Conservation (phyloP, 2,329 filamentous ascomycete species). For the Pseudocercospora crystallina region DNA sequence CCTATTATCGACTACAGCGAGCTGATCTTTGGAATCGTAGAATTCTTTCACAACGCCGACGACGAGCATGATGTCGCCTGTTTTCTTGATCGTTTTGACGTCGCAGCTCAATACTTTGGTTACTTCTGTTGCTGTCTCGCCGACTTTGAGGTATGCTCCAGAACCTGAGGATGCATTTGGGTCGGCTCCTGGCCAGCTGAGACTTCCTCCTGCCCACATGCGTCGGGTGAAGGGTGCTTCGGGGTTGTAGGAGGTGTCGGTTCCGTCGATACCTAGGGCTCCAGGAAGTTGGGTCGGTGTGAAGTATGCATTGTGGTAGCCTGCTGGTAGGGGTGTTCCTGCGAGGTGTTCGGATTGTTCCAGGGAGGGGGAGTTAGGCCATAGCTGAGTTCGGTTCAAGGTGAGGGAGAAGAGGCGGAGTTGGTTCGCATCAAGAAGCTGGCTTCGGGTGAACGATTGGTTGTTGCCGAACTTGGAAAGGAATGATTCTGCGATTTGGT, state of each 20-base stretch:
- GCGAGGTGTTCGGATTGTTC: conserved; percentile 5
- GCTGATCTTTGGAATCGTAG: conserved; percentile 8
- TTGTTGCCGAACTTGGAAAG: conserved; percentile 13
- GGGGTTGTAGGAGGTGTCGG: conserved; percentile 20
- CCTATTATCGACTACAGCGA: conserved; percentile 10
- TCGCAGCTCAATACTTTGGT: conserved; percentile 14
- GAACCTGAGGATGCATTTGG: background rate
- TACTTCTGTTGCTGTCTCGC: conserved; percentile 11
- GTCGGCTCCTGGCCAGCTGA: conserved; percentile 13
- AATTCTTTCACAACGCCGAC: conserved; percentile 16
- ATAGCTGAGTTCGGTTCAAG: conserved; percentile 13
- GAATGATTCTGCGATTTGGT: conserved; percentile 12
- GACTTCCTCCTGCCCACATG: conserved; percentile 18
- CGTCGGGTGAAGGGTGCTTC: conserved; percentile 17
- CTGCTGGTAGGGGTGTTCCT: conserved; percentile 18
- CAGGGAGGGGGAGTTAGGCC: conserved; percentile 5
- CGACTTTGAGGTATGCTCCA: conserved; percentile 12
- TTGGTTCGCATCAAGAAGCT: conserved; percentile 19
- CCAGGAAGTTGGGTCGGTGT: conserved; percentile 10
- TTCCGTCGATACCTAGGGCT: conserved; percentile 16
- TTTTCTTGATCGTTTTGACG: conserved; percentile 15
- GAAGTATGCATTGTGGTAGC: conserved; percentile 20
- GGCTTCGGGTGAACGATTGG: conserved; percentile 10
- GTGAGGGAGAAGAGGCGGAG: conserved; percentile 14
- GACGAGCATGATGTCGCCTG: conserved; percentile 14